Percentiles rank a stretch among this genome's conserved stretches.
Conservation (phyloP, 345 rosid species). For the Jatropha curcas region DNA sequence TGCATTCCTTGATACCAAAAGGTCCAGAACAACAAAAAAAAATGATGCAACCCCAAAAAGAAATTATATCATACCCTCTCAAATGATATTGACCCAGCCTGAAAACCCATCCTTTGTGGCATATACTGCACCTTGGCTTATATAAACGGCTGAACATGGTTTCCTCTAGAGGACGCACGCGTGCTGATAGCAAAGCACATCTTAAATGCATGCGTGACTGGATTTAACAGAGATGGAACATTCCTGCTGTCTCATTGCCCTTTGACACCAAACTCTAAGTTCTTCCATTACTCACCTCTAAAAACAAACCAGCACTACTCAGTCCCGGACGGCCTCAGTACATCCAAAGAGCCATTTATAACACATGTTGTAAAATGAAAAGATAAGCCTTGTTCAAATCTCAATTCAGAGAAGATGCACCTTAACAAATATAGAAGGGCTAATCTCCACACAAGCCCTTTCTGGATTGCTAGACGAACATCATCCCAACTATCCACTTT, state of each 20-base stretch:
- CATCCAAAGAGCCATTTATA: too few species aligned
- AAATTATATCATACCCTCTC: neutral
- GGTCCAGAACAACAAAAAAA: neutral
- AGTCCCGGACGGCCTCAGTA: too few species aligned
- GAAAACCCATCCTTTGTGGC: neutral
- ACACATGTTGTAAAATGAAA: too few species aligned
- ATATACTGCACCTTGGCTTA: constrained; percentile 48
- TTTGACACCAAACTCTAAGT: constrained; percentile 64
- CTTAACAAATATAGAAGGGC: constrained; percentile 66
- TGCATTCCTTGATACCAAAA: too few species aligned
- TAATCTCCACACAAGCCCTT: constrained; percentile 69
- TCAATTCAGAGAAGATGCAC: constrained; percentile 24
- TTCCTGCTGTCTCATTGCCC: constrained; percentile 53
- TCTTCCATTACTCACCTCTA: constrained; percentile 63
- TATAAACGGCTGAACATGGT: constrained; percentile 58
- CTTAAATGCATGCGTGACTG: constrained; percentile 66
- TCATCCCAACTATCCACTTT: constrained; percentile 69
- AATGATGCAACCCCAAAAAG: neutral
- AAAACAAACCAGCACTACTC: neutral
- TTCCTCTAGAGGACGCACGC: constrained; percentile 52
- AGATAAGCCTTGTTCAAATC: neutral
- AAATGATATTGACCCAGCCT: neutral
- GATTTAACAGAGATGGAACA: constrained; percentile 62
- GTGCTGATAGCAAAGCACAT: constrained; percentile 71
- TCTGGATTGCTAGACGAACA: constrained; percentile 60